phyloP scores from a whole-genome alignment of 1,284 basidiomycete species.

The Anthracocystis panici-leucophaei region DNA sequence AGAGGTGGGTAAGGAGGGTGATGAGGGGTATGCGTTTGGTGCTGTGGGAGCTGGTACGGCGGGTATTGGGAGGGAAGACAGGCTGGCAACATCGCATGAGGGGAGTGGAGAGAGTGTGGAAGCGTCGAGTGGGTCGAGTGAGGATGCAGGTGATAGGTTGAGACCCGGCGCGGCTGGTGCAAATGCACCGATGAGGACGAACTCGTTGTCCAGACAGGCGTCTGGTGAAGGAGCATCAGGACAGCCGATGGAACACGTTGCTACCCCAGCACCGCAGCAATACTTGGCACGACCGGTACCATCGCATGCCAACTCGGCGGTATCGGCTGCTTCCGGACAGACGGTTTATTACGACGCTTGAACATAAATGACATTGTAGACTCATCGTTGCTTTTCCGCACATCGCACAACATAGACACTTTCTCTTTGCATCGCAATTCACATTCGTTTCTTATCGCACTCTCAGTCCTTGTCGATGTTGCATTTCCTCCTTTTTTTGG shows the following conservation, averaged over 20 bases:
- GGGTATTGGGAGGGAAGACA: background rate
- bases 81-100: background rate
- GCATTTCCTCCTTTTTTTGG: background rate
- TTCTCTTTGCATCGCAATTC: background rate
- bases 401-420: background rate
- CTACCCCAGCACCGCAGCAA: slow-evolving; percentile 1
- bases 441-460: background rate
- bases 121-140: slow-evolving; percentile 22
- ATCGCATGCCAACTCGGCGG: slow-evolving; percentile 27
- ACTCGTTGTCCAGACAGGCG: slow-evolving; percentile 14
- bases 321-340: slow-evolving; percentile 36
- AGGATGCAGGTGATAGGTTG: background rate
- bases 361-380: background rate
- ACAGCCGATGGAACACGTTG: slow-evolving; percentile 15
- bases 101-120: slow-evolving; percentile 11
- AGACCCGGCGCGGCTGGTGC: slow-evolving; percentile 1
- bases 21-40: slow-evolving; percentile 27
- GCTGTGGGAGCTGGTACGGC: slow-evolving; percentile 19
- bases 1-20: slow-evolving; percentile 20
- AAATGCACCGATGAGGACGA: slow-evolving; percentile 2
- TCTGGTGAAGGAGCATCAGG: background rate
- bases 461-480: background rate
- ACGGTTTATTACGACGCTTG: slow-evolving; percentile 39
- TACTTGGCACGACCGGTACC: slow-evolving; percentile 13
- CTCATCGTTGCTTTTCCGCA: background rate